Percentiles rank a stretch among this genome's conserved stretches.
These are phyloP conservation scores for Saccharomyces mikatae DNA, from an alignment of 805 yeast species.

Conservation along the genomic window DNA sequence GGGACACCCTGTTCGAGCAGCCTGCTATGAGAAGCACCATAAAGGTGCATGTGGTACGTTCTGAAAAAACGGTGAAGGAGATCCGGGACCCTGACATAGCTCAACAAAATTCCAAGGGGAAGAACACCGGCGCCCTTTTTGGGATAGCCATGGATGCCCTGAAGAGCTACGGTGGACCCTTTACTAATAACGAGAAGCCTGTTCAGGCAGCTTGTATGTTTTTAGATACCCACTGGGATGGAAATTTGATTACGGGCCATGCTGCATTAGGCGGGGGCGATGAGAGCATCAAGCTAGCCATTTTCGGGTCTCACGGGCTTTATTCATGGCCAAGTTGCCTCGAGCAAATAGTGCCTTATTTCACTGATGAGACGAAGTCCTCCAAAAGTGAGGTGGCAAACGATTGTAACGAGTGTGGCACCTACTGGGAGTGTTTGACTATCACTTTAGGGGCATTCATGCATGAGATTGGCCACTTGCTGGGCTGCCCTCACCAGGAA, in stretches of 20 bases:
- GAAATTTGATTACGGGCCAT: conserved; percentile 57
- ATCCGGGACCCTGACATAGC: conserved; percentile 73
- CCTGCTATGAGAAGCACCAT: conserved; percentile 46
- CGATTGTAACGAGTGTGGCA: conserved; percentile 75
- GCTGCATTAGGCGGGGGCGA: conserved; percentile 93
- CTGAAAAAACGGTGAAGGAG: conserved; percentile 60
- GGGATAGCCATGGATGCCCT: conserved; percentile 74
- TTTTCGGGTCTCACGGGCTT: conserved; percentile 88
- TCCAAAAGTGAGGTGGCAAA: conserved; percentile 74
- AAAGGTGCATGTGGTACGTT: conserved; percentile 68
- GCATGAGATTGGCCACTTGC: conserved; percentile 89
- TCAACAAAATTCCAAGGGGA: conserved; percentile 74
- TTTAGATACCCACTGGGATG: conserved; percentile 81
- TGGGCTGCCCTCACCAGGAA: conserved; percentile 90
- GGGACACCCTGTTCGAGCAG: conserved; percentile 41
- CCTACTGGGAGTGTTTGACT: conserved; percentile 84
- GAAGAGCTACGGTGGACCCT: conserved; percentile 46
- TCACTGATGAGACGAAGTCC: conserved; percentile 63
- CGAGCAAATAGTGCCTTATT: conserved; percentile 59
- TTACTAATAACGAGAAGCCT: conserved; percentile 38
- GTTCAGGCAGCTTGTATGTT: conserved; percentile 79
- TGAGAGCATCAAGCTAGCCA: conserved; percentile 64
- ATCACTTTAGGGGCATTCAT: conserved; percentile 87
- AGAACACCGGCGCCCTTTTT: conserved; percentile 66
- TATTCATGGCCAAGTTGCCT: conserved; percentile 88